Conservation (phyloP, 2,329 filamentous ascomycete genomes). For the Aspergillus sp. region DNA sequence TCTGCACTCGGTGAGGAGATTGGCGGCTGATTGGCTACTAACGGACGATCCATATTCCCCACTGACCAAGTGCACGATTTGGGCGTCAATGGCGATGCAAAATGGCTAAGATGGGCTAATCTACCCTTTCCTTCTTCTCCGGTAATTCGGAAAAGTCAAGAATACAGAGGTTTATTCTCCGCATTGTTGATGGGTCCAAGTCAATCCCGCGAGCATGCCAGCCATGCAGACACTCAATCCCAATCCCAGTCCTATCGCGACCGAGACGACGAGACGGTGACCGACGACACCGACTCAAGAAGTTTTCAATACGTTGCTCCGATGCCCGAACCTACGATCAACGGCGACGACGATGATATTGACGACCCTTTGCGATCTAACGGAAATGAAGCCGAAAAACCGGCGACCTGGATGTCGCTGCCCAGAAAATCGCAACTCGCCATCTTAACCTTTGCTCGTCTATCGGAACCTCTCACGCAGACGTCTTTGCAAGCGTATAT, state of each 20-base stretch:
- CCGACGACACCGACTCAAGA: neutral
- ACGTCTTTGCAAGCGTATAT: slow-evolving; percentile 73
- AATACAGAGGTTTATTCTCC: no score
- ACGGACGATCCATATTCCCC: no score
- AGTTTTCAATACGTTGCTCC: neutral
- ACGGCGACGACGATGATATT: slow-evolving; percentile 7
- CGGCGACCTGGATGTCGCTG: slow-evolving; percentile 63
- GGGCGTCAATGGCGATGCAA: no score
- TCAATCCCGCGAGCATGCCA: neutral
- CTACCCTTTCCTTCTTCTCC: no score
- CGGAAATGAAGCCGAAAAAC: slow-evolving; percentile 28
- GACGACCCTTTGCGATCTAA: slow-evolving; percentile 6
- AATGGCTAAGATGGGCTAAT: no score
- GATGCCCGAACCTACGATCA: neutral
- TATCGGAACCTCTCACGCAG: slow-evolving; percentile 77
- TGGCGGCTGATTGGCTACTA: no score
- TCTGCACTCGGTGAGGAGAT: no score
- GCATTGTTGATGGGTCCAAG: neutral
- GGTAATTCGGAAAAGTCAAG: no score
- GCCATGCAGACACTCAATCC: neutral
- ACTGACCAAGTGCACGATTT: no score
- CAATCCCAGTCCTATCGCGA: neutral
- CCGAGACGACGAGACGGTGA: neutral
- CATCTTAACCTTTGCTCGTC: slow-evolving; percentile 68
- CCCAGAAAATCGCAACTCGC: slow-evolving; percentile 71